Base-by-base conservation (phyloP, 2,329 filamentous ascomycete species). In the Biscogniauxia sp. region DNA sequence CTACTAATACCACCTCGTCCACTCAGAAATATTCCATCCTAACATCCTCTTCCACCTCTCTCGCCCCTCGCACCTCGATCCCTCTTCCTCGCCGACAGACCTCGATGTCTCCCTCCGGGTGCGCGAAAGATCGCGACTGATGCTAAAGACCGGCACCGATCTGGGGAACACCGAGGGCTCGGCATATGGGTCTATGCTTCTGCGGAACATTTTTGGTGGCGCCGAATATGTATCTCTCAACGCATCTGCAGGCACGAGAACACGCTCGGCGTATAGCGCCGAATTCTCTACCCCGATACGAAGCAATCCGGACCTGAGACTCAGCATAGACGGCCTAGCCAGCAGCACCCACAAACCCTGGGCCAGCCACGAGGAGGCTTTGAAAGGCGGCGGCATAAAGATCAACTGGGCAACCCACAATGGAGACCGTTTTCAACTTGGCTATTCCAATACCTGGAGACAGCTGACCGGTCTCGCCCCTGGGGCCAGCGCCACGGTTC, bases 71-170 rank as follows among this genome's bases (percentile, higher is more conserved):
- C 84, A 85, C 54, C 84, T 87, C 52, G 86, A 91, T 63, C 83
- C 90, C 0, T 85, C 87, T 6, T 86, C 88, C 9, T 87, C 87
- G 1, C 86, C 89, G 1, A 92, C 88, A 58, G 92, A 96, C 73
- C 76, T 98, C 67, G 90, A 94, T 66, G 84, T 97, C 57, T 90
- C 89, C 69, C 83, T 97, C 59, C 87, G 86, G 57, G 90, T 91
- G 20, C 83, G 84, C 62, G 94, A 99, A 77, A 88, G 91, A 66
- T 89, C 91, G 32, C 88, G 90, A 49, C 86, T 98, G 71, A 87
- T 93, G 61, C 84, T 98, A 70, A 96, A 96, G 79, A 97, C 93
- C 0, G 95, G 95, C 61, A 98, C 95, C 8, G 94, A 98, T 73
- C 84, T 97, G 53, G 95, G 95, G 64, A 96, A 96, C 72, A 88